Base-by-base conservation (phyloP, 352 stramenopile species). In the Globisporangium abappressorium region DNA sequence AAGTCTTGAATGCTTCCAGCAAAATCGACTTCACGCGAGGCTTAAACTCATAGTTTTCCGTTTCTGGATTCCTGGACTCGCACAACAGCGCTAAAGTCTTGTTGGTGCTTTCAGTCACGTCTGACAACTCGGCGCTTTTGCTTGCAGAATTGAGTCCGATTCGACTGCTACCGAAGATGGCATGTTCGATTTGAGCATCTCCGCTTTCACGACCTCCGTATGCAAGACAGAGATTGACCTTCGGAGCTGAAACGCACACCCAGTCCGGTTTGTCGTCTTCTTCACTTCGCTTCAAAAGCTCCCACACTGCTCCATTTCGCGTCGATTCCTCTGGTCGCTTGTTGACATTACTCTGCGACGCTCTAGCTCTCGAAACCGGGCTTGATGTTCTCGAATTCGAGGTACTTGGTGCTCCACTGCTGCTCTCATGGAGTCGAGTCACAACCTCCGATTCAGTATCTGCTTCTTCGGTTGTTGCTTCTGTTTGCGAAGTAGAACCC, bases 1-100 rank as follows among this genome's bases (percentile, higher is more conserved):
- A 87, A 5, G 75, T 79, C 55, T 73, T 78, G 57, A 87, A 89
- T 28, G 85, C 53, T 3, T 80, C 70, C 7, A 79, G 15, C 33
- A 83, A 58, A 2, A 74, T 71, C 49, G 70, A 67, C 20, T 53
- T 75, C 43, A 69, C 63, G 20, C 66, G 67, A 65, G 70, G 24
- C 60, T 73, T 85, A 46, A 71, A 47, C 55, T 81, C 73, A 38
- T 64, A 68, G 20, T 26, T 28, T 28, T 81, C 69, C 1, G 58
- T 68, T 3, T 66, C 58, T 59, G 58, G 12, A 20, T 77, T 68
- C 6, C 64, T 41, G 30, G 65, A 18, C 26, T 55, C 33, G n/a
- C 34, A 46, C 51, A 72, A 22, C 36, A 68, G 46, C 33, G 56
- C 33, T 14, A 62, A 14, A 1, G 62, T 4, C 28, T 43, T 41